phyloP scores from a whole-genome alignment of 257 asterid genomes.

The Solanum rostratum region DNA sequence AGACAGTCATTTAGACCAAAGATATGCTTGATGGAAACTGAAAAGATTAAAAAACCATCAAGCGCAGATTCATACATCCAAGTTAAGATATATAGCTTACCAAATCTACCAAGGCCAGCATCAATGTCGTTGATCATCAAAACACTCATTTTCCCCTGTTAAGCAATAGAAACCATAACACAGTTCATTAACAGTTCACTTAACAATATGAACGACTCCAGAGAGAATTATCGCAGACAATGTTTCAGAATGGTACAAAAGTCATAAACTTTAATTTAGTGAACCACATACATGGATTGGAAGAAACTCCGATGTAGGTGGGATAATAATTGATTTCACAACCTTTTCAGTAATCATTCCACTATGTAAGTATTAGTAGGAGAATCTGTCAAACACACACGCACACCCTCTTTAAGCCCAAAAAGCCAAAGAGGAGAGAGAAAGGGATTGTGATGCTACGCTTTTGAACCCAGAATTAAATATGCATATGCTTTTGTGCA shows the following conservation, averaged over 20 bases:
- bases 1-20: not conserved
- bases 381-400: not conserved
- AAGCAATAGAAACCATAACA: constrained; percentile 1
- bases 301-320: not conserved
- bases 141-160: constrained; percentile 93
- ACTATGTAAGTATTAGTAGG: not conserved
- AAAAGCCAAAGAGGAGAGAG: not conserved
- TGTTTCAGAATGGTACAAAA: not conserved
- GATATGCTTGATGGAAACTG: not conserved
- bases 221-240: not conserved
- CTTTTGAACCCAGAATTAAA: not conserved
- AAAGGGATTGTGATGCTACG: not conserved
- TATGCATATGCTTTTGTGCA: not conserved
- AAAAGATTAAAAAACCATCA: not conserved
- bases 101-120: constrained; percentile 96
- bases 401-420: not conserved
- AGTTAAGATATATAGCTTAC: constrained; percentile 31
- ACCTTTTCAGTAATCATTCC: not conserved
- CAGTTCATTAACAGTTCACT: not conserved
- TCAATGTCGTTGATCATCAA: constrained; percentile 93
- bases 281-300: not conserved
- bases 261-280: not conserved
- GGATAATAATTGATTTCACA: not conserved
- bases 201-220: not conserved
- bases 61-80: not conserved